Conservation (phyloP, 352 stramenopile species). For the Globisporangium nodosum region DNA sequence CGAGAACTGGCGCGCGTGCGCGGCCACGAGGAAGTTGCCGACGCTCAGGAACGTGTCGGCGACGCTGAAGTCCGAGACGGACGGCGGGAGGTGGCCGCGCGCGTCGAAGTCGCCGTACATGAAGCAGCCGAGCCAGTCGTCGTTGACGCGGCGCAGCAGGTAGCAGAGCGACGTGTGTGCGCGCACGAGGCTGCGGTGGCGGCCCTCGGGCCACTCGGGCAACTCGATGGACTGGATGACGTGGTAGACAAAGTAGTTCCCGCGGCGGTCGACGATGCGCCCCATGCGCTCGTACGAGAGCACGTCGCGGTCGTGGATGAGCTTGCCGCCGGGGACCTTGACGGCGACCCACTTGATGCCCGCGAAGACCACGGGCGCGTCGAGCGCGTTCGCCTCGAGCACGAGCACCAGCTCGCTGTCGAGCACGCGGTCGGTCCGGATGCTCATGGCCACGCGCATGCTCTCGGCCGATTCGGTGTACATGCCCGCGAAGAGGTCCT, state of each 20-base stretch:
- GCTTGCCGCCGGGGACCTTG: conserved; percentile 26
- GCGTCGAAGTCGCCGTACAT: conserved; percentile 43
- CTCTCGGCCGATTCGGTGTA: conserved; percentile 53
- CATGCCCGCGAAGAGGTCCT: conserved; percentile 45
- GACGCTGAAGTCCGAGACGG: conserved; percentile 35
- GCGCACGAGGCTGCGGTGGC: conserved; percentile 25
- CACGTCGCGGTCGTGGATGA: conserved; percentile 53
- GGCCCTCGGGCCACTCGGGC: conserved; percentile 38
- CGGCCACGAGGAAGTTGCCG: conserved; percentile 31
- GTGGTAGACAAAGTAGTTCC: conserved; percentile 56
- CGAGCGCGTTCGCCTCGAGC: conserved; percentile 39
- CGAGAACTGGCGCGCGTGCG: conserved; percentile 51
- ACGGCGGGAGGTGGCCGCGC: conserved; percentile 28
- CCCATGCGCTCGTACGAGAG: conserved; percentile 57
- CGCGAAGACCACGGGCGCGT: conserved; percentile 46
- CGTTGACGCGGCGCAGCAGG: conserved; percentile 47
- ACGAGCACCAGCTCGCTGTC: conserved; percentile 54
- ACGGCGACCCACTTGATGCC: conserved; percentile 63
- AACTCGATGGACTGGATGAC: conserved; percentile 58
- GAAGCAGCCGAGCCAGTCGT: conserved; percentile 52
- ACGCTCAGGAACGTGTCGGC: conserved; percentile 46
- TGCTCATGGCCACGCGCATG: conserved; percentile 35
- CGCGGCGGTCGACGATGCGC: conserved; percentile 46
- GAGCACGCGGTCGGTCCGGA: conserved; percentile 43
- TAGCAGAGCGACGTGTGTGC: conserved; percentile 54